Evolutionary conservation across 2,329 filamentous ascomycete species (phyloP).

Genomic region (Akanthomyces uredinophilus): DNA sequence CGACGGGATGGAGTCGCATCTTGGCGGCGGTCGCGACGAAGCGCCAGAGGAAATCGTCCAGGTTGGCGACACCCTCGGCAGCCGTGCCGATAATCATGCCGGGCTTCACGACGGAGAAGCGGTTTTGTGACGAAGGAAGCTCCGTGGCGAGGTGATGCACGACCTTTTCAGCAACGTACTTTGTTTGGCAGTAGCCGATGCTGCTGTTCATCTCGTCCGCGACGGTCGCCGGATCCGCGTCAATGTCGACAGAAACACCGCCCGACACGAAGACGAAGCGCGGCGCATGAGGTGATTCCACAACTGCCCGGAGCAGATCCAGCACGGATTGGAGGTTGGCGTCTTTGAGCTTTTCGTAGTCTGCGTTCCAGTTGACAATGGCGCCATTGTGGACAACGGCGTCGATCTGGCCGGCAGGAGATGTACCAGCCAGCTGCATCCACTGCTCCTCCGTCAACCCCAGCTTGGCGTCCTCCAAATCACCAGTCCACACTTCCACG

Average conservation of each 20-base stretch:
- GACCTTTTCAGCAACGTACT: conserved; percentile 21
- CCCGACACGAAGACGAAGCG: conserved; percentile 23
- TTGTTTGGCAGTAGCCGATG: conserved; percentile 22
- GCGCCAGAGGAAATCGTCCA: conserved; percentile 21
- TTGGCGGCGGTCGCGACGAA: conserved; percentile 13
- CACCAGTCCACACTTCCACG: conserved; percentile 63
- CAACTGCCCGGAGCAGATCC: conserved; percentile 17
- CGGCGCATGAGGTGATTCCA: conserved; percentile 15
- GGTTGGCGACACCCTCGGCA: conserved; percentile 19
- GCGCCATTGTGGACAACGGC: conserved; percentile 79
- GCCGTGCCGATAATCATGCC: conserved; percentile 21
- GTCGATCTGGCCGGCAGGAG: conserved; percentile 51
- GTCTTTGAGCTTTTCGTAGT: conserved; percentile 64
- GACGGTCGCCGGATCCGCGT: neutral
- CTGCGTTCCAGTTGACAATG: conserved; percentile 72
- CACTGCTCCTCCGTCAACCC: conserved; percentile 61
- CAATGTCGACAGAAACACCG: conserved; percentile 14
- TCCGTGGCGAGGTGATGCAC: conserved; percentile 11
- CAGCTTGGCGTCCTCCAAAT: conserved; percentile 66
- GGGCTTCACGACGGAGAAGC: conserved; percentile 19
- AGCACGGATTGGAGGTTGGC: conserved; percentile 58
- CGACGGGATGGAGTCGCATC: conserved; percentile 18
- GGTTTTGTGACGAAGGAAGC: conserved; percentile 7
- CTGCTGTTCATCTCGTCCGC: conserved; percentile 7
- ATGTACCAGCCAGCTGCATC: conserved; percentile 48